These are phyloP conservation scores for Cynara cardunculus DNA, from an alignment of 129 eudicot genomes.

Conservation along the genomic window DNA sequence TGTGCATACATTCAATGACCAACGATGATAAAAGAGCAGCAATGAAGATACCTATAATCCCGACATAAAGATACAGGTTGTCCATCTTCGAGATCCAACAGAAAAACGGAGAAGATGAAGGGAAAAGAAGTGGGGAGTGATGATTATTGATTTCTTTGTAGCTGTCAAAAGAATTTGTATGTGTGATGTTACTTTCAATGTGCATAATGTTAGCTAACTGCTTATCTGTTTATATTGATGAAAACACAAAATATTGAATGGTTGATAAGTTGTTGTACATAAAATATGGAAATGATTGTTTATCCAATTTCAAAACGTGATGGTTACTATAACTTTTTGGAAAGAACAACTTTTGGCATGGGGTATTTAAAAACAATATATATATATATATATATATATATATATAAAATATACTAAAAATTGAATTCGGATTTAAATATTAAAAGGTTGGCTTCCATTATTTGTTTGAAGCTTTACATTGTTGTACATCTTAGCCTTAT, in stretches of 20 bases:
- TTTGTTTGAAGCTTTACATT: too few species aligned
- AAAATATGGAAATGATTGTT: neutral
- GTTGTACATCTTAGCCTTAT: too few species aligned
- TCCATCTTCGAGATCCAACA: slow-evolving; percentile 28
- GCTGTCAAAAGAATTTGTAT: neutral
- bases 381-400: too few species aligned
- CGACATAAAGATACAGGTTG: slow-evolving; percentile 36
- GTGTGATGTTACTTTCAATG: neutral
- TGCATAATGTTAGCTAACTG: neutral
- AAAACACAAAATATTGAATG: neutral
- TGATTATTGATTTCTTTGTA: neutral
- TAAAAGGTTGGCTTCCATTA: too few species aligned
- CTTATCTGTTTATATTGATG: too few species aligned
- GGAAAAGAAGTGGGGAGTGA: neutral
- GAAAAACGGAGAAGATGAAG: neutral
- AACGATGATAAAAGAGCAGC: neutral
- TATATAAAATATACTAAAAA: too few species aligned
- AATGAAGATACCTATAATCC: slow-evolving; percentile 40
- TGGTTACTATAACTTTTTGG: too few species aligned
- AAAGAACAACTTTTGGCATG: too few species aligned
- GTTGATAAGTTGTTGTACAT: slow-evolving; percentile 1
- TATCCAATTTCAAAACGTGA: neutral
- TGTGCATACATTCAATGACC: neutral
- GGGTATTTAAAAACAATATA: too few species aligned
- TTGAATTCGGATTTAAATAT: too few species aligned